phyloP scores from a whole-genome alignment of 2,329 filamentous ascomycete genomes.

The Cercospora brassicicola region DNA sequence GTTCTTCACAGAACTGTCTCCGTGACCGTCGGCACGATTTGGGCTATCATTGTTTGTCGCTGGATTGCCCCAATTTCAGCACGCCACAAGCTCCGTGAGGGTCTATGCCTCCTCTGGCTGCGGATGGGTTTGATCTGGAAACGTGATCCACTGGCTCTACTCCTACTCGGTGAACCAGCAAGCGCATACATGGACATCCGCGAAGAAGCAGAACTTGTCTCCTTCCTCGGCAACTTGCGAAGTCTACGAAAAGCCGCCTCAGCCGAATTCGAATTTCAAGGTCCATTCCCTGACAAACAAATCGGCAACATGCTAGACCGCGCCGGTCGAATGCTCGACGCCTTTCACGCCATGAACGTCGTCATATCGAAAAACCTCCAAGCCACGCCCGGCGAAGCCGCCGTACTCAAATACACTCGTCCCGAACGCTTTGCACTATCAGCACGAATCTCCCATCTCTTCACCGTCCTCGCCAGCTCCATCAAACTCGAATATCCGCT shows the following conservation, averaged over 20 bases:
- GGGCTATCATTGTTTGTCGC: conserved; percentile 87
- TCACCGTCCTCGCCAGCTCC: conserved; percentile 81
- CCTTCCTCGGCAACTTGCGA: conserved; percentile 73
- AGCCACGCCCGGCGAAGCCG: conserved; percentile 76
- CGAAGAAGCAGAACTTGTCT: conserved; percentile 83
- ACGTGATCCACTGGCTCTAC: conserved; percentile 77
- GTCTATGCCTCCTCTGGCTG: conserved; percentile 85
- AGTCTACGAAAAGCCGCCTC: conserved; percentile 69
- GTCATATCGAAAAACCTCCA: conserved; percentile 78
- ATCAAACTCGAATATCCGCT: conserved; percentile 94
- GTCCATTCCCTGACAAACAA: conserved; percentile 76
- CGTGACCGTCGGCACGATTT: conserved; percentile 82
- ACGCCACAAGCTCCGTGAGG: conserved; percentile 81
- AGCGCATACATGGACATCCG: conserved; percentile 75
- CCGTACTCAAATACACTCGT: conserved; percentile 75
- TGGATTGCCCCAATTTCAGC: conserved; percentile 93
- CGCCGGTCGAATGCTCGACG: conserved; percentile 82
- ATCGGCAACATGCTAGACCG: conserved; percentile 74
- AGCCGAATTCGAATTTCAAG: conserved; percentile 85
- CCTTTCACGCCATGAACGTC: conserved; percentile 94
- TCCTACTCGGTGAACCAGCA: conserved; percentile 49
- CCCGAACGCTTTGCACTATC: conserved; percentile 79
- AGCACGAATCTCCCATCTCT: conserved; percentile 84
- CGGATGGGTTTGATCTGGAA: conserved; percentile 97
- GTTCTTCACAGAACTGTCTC: conserved; percentile 82